Evolutionary conservation across 2,329 filamentous ascomycete species (phyloP).

Genomic region (Trichoderma arundinaceum): DNA sequence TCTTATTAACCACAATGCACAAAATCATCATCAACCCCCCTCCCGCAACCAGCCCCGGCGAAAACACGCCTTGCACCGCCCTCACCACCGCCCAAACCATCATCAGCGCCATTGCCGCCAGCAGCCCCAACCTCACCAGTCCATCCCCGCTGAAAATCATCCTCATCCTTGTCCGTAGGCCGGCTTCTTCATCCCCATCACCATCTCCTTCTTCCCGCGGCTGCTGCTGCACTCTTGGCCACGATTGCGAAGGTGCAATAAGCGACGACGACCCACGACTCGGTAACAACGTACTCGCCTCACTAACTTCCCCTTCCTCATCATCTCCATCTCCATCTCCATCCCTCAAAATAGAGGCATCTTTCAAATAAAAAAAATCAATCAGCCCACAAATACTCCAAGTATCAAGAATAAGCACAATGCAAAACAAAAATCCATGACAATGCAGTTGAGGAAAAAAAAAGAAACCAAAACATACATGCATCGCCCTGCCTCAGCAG

Average conservation of each 20-base stretch:
- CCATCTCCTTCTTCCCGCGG: too few species aligned
- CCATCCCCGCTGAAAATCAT: not conserved
- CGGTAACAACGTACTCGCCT: conserved; percentile 11
- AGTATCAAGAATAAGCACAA: not conserved
- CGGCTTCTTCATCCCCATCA: not conserved
- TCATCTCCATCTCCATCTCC: conserved; percentile 14
- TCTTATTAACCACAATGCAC: conserved; percentile 8
- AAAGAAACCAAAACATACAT: not conserved
- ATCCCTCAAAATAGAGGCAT: not conserved
- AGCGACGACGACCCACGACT: not conserved
- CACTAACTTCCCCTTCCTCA: not conserved
- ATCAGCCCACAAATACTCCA: not conserved
- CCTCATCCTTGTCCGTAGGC: not conserved
- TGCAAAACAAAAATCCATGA: not conserved
- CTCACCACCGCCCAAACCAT: conserved; percentile 1
- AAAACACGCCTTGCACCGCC: conserved; percentile 1
- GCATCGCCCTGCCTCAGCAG: not conserved
- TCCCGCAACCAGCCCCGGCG: conserved; percentile 14
- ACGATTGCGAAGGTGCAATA: not conserved
- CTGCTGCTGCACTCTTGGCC: too few species aligned
- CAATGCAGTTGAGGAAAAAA: too few species aligned
- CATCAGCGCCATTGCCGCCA: not conserved
- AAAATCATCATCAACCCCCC: conserved; percentile 19
- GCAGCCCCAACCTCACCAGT: not conserved
- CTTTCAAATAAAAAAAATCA: not conserved